A percentile compares a stretch with the other conserved stretches of the same genome.
Conservation (phyloP, 345 rosid species). For the Eucalyptus sideroxylon region DNA sequence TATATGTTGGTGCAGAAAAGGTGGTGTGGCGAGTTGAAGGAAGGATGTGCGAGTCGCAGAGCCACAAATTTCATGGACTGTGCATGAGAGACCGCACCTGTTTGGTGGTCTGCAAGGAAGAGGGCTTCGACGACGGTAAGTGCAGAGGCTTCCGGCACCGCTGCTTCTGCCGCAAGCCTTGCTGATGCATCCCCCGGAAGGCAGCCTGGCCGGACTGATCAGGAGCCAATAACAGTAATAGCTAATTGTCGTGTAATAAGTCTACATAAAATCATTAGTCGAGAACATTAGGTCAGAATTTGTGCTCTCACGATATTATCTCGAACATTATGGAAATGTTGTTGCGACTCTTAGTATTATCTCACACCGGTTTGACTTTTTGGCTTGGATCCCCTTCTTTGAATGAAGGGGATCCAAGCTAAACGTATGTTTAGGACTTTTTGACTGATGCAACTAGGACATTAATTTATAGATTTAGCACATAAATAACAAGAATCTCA, state of each 20-base stretch:
- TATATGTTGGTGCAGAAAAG: too few relatives aligned
- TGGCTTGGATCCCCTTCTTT: not conserved
- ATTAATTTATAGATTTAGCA: too few relatives aligned
- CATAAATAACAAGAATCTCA: not conserved
- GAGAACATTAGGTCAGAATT: not conserved
- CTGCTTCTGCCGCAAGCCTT: not conserved
- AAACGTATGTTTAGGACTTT: too few relatives aligned
- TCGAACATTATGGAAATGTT: not conserved
- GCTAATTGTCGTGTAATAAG: not conserved
- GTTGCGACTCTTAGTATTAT: not conserved
- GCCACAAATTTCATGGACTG: not conserved
- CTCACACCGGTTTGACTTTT: not conserved
- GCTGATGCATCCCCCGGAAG: not conserved
- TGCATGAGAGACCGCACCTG: not conserved
- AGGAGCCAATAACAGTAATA: not conserved
- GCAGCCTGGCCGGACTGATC: not conserved
- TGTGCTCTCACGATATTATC: not conserved
- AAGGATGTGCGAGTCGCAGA: too few relatives aligned
- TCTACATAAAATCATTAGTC: not conserved
- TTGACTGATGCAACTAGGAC: not conserved
- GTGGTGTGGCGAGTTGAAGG: too few relatives aligned
- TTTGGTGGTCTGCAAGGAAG: not conserved
- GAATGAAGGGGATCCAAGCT: not conserved
- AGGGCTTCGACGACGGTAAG: not conserved
- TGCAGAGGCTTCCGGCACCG: not conserved